These are phyloP conservation scores for Phytophthora idaei DNA, from an alignment of 352 stramenopile species.

Conservation along the genomic window DNA sequence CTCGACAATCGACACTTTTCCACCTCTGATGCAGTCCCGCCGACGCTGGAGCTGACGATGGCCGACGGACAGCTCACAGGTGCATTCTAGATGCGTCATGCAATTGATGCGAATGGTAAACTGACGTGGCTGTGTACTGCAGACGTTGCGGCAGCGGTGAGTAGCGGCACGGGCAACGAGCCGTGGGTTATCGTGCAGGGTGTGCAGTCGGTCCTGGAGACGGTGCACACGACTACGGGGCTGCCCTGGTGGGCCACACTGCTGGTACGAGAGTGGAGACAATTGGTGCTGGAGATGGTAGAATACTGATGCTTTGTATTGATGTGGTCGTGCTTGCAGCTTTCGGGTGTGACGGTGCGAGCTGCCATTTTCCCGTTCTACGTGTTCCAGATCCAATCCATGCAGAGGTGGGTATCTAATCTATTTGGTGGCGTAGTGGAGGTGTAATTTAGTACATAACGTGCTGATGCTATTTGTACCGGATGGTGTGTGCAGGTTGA, in stretches of 20 bases:
- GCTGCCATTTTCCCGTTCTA: conserved; percentile 76
- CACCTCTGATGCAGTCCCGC: conserved; percentile 22
- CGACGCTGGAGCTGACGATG: conserved; percentile 40
- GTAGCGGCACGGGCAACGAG: conserved; percentile 32
- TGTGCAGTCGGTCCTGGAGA: conserved; percentile 64
- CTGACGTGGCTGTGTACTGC: conserved; percentile 2
- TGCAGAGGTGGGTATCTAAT: conserved; percentile 43
- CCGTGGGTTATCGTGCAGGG: conserved; percentile 58
- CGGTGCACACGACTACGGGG: conserved; percentile 65
- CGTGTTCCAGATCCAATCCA: conserved; percentile 71
- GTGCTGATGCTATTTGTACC: conserved; percentile 10
- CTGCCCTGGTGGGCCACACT: conserved; percentile 83
- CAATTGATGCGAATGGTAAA: background rate
- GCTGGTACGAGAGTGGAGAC: conserved; percentile 30
- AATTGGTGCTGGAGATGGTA: background rate
- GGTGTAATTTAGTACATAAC: background rate
- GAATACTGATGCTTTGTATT: conserved; percentile 11
- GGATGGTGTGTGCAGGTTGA: conserved; percentile 29
- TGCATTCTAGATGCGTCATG: conserved; percentile 6
- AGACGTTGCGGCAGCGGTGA: conserved; percentile 41
- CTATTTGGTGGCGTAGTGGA: background rate
- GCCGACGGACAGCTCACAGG: conserved; percentile 45
- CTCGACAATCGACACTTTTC: conserved; percentile 44
- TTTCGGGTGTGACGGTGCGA: conserved; percentile 69
- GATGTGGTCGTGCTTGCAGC: conserved; percentile 24